These are phyloP conservation scores for Fusarium drepaniforme DNA, from an alignment of 2,329 filamentous ascomycete genomes.

Conservation along the genomic window DNA sequence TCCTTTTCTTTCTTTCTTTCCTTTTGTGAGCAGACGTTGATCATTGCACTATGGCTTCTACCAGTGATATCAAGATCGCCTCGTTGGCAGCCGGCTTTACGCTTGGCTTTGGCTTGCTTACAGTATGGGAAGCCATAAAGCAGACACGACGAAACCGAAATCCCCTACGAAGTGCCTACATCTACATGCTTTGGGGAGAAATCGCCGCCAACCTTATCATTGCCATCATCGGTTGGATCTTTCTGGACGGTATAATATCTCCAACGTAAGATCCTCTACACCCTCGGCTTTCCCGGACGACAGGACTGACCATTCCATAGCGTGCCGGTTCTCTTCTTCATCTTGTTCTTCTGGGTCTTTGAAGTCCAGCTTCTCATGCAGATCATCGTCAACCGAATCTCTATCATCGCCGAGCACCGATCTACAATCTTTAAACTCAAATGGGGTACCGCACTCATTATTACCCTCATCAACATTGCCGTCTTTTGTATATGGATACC, in stretches of 20 bases:
- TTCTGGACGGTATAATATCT: conserved; percentile 50
- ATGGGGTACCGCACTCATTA: conserved; percentile 58
- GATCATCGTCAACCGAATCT: conserved; percentile 67
- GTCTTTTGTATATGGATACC: conserved; percentile 69
- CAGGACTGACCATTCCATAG: conserved; percentile 29
- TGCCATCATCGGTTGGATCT: conserved; percentile 54
- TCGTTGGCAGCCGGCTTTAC: conserved; percentile 50
- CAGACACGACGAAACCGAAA: conserved; percentile 55
- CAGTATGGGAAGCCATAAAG: conserved; percentile 55
- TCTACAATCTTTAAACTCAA: conserved; percentile 56
- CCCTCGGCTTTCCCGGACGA: not conserved
- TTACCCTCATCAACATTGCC: conserved; percentile 63
- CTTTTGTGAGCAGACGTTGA: not conserved
- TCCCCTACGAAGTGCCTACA: conserved; percentile 51
- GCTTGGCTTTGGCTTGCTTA: conserved; percentile 57
- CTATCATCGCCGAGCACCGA: conserved; percentile 59
- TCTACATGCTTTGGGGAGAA: conserved; percentile 62
- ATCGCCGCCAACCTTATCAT: conserved; percentile 54
- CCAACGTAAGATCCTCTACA: conserved; percentile 40
- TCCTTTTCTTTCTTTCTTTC: not conserved
- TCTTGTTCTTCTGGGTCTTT: conserved; percentile 56
- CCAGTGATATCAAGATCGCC: conserved; percentile 44
- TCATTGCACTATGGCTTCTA: conserved; percentile 27
- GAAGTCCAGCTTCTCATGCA: conserved; percentile 65
- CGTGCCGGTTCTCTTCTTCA: conserved; percentile 50